These are phyloP conservation scores for Phytophthora cactorum DNA, from an alignment of 352 stramenopile species.

Conservation along the genomic window DNA sequence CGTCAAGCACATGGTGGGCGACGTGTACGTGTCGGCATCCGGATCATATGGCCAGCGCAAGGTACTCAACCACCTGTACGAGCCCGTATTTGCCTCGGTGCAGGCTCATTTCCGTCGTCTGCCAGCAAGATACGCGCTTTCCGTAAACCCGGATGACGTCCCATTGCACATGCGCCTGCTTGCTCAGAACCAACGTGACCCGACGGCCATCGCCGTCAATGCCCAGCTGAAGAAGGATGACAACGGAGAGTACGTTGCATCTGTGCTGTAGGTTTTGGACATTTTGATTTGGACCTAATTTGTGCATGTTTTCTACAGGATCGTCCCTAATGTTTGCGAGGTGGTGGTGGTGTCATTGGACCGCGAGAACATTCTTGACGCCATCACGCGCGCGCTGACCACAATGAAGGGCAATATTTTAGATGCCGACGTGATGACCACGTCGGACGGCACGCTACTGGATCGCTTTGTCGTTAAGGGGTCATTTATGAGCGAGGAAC, in stretches of 20 bases:
- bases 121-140: constrained; percentile 84
- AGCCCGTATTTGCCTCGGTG: constrained; percentile 86
- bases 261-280: neutral
- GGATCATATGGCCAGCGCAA: constrained; percentile 73
- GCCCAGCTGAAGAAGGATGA: constrained; percentile 88
- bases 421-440: constrained; percentile 89
- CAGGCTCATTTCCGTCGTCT: constrained; percentile 82
- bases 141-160: constrained; percentile 88
- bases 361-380: constrained; percentile 80
- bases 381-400: constrained; percentile 80
- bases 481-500: constrained; percentile 84
- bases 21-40: constrained; percentile 82
- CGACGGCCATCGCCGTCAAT: constrained; percentile 84
- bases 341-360: constrained; percentile 84
- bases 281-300: constrained; percentile 4
- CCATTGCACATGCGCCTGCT: constrained; percentile 88
- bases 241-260: constrained; percentile 76
- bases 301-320: constrained; percentile 39
- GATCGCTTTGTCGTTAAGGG: constrained; percentile 87
- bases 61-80: constrained; percentile 88
- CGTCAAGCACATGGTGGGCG: constrained; percentile 90
- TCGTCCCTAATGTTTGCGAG: constrained; percentile 81
- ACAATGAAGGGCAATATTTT: constrained; percentile 88
- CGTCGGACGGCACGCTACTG: constrained; percentile 74
- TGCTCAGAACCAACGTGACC: constrained; percentile 80